These are phyloP conservation scores for Gaultheria prostrata DNA, from an alignment of 148 eudicot genomes.

Conservation along the genomic window DNA sequence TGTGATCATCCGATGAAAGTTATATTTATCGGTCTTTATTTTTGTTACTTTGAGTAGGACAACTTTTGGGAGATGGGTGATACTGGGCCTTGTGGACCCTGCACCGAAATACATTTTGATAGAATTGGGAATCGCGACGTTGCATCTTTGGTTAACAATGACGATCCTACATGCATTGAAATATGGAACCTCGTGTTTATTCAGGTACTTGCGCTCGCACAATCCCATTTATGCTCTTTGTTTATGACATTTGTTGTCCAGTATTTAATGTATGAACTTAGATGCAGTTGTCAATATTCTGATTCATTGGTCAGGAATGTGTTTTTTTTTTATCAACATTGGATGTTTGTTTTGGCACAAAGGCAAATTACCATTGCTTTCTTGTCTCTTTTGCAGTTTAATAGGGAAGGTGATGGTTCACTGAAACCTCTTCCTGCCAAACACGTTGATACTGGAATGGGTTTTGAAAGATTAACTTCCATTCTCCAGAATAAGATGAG, in stretches of 20 bases:
- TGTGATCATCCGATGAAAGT: background rate
- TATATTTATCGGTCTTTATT: background rate
- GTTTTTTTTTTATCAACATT: slow-evolving; percentile 2
- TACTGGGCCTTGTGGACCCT: slow-evolving; percentile 99
- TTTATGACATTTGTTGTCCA: background rate
- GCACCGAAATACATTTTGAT: slow-evolving; percentile 96
- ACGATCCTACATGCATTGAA: slow-evolving; percentile 95
- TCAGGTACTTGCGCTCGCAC: slow-evolving; percentile 47
- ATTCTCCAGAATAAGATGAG: slow-evolving; percentile 97
- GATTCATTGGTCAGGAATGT: background rate
- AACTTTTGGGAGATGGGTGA: slow-evolving; percentile 99
- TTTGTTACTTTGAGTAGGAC: slow-evolving; percentile 46
- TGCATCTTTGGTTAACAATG: slow-evolving; percentile 82
- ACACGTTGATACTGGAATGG: slow-evolving; percentile 99
- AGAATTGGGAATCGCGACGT: slow-evolving; percentile 94
- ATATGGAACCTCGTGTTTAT: slow-evolving; percentile 98
- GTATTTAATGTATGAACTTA: background rate
- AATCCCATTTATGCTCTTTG: background rate
- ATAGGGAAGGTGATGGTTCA: slow-evolving; percentile 84
- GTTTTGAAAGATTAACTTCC: slow-evolving; percentile 96
- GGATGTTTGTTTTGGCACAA: background rate
- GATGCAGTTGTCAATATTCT: background rate
- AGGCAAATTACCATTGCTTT: background rate
- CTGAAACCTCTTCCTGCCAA: slow-evolving; percentile 81
- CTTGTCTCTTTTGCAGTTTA: slow-evolving; percentile 52